phyloP scores from a whole-genome alignment of 139 green algal genomes.

The Nannochloris sp. region DNA sequence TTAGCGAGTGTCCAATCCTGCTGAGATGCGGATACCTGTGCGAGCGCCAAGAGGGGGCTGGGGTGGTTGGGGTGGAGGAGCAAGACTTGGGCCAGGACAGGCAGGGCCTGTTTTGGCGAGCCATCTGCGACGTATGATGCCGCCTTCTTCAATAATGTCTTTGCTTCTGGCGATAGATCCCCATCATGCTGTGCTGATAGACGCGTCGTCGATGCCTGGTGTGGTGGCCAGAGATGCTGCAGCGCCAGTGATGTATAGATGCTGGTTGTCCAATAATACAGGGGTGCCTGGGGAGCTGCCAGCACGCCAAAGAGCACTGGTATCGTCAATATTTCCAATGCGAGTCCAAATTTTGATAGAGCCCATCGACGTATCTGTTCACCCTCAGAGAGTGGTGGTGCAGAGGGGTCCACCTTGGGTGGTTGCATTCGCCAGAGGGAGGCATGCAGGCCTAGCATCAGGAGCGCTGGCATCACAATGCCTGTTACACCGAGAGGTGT shows the following conservation, averaged over 20 bases:
- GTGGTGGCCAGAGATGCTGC: not conserved
- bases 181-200: not conserved
- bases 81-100: constrained; percentile 19
- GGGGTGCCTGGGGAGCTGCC: constrained; percentile 56
- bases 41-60: constrained; percentile 24
- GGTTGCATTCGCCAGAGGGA: constrained; percentile 52
- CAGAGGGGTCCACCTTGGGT: constrained; percentile 26
- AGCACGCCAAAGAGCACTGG: constrained; percentile 32
- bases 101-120: constrained; percentile 2
- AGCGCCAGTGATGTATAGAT: constrained; percentile 41
- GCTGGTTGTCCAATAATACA: constrained; percentile 61
- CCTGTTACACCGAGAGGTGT: constrained; percentile 38
- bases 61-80: constrained; percentile 13
- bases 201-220: not conserved
- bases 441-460: constrained; percentile 32
- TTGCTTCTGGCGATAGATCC: not conserved
- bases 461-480: constrained; percentile 36
- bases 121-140: constrained; percentile 20
- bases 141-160: constrained; percentile 14
- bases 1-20: constrained; percentile 26
- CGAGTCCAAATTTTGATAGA: constrained; percentile 20
- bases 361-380: constrained; percentile 11
- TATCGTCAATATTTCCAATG: constrained; percentile 37
- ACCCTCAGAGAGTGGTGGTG: not conserved
- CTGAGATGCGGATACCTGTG: constrained; percentile 26